Percentiles rank a stretch among this genome's conserved stretches.
phyloP scores from a whole-genome alignment of 176 grass and related monocot species.

The Oryza meridionalis region DNA sequence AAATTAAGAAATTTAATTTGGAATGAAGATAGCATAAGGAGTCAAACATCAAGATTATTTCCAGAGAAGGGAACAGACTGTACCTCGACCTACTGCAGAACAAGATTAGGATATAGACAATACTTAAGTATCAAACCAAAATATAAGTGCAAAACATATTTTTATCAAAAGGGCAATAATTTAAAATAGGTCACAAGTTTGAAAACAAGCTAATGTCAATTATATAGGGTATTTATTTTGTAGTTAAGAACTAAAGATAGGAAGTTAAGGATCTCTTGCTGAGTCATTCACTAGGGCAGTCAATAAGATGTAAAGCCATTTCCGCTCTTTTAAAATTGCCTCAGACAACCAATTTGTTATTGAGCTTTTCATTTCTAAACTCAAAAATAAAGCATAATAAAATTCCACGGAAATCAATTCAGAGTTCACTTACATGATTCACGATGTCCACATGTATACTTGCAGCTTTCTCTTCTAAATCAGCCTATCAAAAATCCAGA shows the following conservation, averaged over 20 bases:
- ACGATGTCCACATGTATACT: conserved; percentile 68
- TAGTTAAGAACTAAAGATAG: not conserved
- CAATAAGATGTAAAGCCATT: not conserved
- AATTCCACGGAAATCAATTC: conserved; percentile 15
- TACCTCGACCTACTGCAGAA: not conserved
- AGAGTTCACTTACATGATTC: conserved; percentile 72
- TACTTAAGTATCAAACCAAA: conserved; percentile 30
- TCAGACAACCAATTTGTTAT: conserved; percentile 28
- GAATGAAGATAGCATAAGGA: conserved; percentile 18
- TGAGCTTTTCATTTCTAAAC: conserved; percentile 17
- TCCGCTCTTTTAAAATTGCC: conserved; percentile 18
- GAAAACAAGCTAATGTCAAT: conserved; percentile 1
- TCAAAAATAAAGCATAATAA: conserved; percentile 27
- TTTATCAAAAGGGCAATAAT: not conserved
- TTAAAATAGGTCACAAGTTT: conserved; percentile 15
- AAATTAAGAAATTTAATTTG: conserved; percentile 29
- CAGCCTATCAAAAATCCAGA: conserved; percentile 59
- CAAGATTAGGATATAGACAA: conserved; percentile 1
- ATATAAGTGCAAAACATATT: conserved; percentile 6
- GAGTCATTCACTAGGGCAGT: not conserved
- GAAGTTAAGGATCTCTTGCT: conserved; percentile 24
- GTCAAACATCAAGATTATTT: not conserved
- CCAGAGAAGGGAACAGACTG: not conserved
- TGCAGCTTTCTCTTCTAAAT: conserved; percentile 72
- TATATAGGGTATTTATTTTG: not conserved